Percentiles rank a stretch among this genome's conserved stretches.
Evolutionary conservation across 768 basidiomycete genomes (phyloP).

Genomic region (Pluteus cervinus): DNA sequence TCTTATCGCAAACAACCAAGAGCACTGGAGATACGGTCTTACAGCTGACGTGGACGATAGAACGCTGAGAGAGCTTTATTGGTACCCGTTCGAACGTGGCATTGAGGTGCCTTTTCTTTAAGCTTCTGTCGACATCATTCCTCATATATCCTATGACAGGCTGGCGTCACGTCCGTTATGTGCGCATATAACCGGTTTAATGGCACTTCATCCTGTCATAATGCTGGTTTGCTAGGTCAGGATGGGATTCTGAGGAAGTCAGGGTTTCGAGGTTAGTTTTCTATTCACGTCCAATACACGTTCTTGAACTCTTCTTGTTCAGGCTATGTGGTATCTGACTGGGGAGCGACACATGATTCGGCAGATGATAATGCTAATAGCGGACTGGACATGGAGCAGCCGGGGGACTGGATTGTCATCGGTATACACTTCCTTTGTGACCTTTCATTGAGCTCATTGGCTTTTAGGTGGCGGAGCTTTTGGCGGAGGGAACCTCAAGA

Average conservation of each 20-base stretch:
- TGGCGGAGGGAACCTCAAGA: slow-evolving; percentile 19
- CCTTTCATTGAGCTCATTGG: not conserved
- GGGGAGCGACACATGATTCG: slow-evolving; percentile 46
- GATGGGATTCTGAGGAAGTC: slow-evolving; percentile 29
- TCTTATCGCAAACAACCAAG: slow-evolving; percentile 31
- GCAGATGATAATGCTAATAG: slow-evolving; percentile 40
- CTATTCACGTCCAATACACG: not conserved
- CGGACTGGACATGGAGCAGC: slow-evolving; percentile 47
- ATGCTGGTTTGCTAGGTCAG: slow-evolving; percentile 40
- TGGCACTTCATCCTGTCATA: slow-evolving; percentile 60
- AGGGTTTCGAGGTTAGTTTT: slow-evolving; percentile 35
- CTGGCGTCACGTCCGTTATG: slow-evolving; percentile 47
- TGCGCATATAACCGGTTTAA: slow-evolving; percentile 51
- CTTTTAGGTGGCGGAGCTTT: slow-evolving; percentile 32
- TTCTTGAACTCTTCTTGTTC: not conserved
- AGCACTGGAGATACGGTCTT: slow-evolving; percentile 30
- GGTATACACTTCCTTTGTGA: slow-evolving; percentile 16
- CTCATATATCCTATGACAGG: slow-evolving; percentile 19
- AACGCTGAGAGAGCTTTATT: slow-evolving; percentile 38
- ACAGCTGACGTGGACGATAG: slow-evolving; percentile 38
- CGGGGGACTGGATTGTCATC: slow-evolving; percentile 41
- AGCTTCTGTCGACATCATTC: not conserved
- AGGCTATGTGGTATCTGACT: slow-evolving; percentile 48
- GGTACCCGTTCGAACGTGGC: slow-evolving; percentile 42
- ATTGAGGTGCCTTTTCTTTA: slow-evolving; percentile 30